These are phyloP conservation scores for Rhodotorula sp. DNA, from an alignment of 1,284 basidiomycete species.

Conservation along the genomic window DNA sequence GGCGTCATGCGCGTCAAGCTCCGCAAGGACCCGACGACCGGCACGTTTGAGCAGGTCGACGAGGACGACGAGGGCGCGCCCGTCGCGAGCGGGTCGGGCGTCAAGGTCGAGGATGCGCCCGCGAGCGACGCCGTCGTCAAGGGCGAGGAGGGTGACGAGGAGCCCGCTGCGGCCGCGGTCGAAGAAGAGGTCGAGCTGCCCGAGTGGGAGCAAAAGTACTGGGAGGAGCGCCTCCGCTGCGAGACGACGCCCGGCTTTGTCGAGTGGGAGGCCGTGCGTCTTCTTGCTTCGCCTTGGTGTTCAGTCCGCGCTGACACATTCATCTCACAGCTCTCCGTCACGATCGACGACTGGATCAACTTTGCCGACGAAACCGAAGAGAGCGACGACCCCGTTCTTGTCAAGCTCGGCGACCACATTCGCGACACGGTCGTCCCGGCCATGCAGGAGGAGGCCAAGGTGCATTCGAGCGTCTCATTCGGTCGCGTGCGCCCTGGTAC, in stretches of 20 bases:
- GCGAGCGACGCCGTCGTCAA: conserved; percentile 6
- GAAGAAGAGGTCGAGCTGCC: conserved; percentile 45
- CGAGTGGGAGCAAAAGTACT: conserved; percentile 47
- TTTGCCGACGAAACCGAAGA: conserved; percentile 70
- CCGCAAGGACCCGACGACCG: conserved; percentile 32
- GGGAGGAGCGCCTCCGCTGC: conserved; percentile 35
- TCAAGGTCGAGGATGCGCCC: conserved; percentile 25
- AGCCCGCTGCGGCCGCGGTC: conserved; percentile 2
- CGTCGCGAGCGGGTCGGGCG: conserved; percentile 35
- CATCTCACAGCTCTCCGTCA: conserved; percentile 67
- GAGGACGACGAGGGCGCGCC: conserved; percentile 5
- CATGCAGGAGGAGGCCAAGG: conserved; percentile 56
- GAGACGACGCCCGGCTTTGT: conserved; percentile 58
- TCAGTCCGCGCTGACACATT: background rate
- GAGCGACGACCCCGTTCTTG: conserved; percentile 75
- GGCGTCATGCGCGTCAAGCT: conserved; percentile 32
- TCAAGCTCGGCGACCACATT: conserved; percentile 69
- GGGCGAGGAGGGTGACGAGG: conserved; percentile 8
- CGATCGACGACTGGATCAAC: conserved; percentile 75
- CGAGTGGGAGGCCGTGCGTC: conserved; percentile 78
- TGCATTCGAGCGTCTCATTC: conserved; percentile 47
- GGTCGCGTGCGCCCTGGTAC: background rate
- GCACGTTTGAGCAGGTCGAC: conserved; percentile 15
- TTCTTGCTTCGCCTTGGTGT: conserved; percentile 1
- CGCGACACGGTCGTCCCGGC: conserved; percentile 65